Conservation (phyloP, 73 alveolate species). For the Tetrahymena thermophila region DNA sequence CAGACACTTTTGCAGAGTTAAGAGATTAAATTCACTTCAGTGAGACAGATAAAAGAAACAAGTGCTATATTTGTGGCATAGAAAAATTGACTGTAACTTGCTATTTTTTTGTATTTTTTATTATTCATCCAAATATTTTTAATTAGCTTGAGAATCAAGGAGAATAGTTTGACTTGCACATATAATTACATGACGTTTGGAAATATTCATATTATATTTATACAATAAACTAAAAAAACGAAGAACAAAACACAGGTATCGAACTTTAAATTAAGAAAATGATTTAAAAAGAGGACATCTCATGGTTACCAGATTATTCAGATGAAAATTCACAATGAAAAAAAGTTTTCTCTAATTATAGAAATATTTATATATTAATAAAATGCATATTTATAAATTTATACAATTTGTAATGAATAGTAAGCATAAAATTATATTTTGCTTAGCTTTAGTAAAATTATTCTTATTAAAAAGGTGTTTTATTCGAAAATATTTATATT, state of each 20-base stretch:
- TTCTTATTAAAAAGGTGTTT: too few relatives aligned
- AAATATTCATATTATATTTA: constrained; percentile 27
- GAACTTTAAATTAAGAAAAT: constrained; percentile 22
- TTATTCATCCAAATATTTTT: background rate
- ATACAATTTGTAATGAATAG: too few relatives aligned
- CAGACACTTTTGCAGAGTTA: constrained; percentile 41
- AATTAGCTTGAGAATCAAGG: constrained; percentile 1
- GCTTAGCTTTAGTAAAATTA: too few relatives aligned
- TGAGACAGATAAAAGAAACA: constrained; percentile 31
- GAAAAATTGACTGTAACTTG: constrained; percentile 1
- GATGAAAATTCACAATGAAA: background rate
- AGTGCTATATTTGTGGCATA: constrained; percentile 33
- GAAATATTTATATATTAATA: too few relatives aligned
- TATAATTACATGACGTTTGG: constrained; percentile 25
- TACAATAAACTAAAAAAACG: constrained; percentile 12
- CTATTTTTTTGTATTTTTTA: background rate
- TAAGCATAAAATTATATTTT: too few relatives aligned
- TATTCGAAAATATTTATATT: too few relatives aligned
- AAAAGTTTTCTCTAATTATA: too few relatives aligned
- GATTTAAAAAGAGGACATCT: background rate
- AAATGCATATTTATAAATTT: too few relatives aligned
- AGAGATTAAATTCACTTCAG: constrained; percentile 30
- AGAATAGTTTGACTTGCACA: constrained; percentile 31
- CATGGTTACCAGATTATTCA: constrained; percentile 26
- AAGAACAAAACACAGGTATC: constrained; percentile 19